Evolutionary conservation across 345 rosid genomes (phyloP), one percentile per base, ranked within the genome.

Genomic region (Linum tenue): DNA sequence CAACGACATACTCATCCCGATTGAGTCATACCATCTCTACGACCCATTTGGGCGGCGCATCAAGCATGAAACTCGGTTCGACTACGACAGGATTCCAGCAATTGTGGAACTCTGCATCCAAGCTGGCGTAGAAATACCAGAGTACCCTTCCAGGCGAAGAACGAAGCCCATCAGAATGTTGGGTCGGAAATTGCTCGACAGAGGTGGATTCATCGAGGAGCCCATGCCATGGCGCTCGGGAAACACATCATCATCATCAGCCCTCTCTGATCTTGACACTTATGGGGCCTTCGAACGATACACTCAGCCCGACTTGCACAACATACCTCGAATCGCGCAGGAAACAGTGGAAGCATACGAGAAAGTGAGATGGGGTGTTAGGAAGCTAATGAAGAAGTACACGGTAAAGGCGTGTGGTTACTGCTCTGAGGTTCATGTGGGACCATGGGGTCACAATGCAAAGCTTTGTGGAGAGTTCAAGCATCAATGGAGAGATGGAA

Each of bases 401-500:
- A 77, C 86, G 0, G 95, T 86, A 64, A 92, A 92, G 83, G 98
- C 98, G 3, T 92, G 98, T 5, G 98, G 96, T 43, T 92, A 92
- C 75, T 92, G 98, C 72, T 75, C 89, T 1, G 98, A 92, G 70
- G 92, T 92, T 42, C 96, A 89, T 51, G 87, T 89, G 17, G 98
- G 98, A 70, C 96, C 96, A 31, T 89, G 92, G 86, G 98, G 96
- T 66, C 98, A 92, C 77, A 82, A 80, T 74, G 98, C 78, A 3
- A 89, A 92, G 81, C 88, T 92, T 17, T 92, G 96, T 38, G 98
- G 98, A 43, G 96, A 78, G 70, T 82, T 78, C 74, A 92, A 92
- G 77, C 98, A 92, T 67, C 96, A 92, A 16, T 86, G 98, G 96
- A 83, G 96, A 74, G 98, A 89, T n/a, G 96, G 98, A 68, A 89